Percentiles rank a stretch among this genome's conserved stretches.
Evolutionary conservation across 495 filamentous ascomycete genomes (phyloP).

Genomic region (Xylaria curta): DNA sequence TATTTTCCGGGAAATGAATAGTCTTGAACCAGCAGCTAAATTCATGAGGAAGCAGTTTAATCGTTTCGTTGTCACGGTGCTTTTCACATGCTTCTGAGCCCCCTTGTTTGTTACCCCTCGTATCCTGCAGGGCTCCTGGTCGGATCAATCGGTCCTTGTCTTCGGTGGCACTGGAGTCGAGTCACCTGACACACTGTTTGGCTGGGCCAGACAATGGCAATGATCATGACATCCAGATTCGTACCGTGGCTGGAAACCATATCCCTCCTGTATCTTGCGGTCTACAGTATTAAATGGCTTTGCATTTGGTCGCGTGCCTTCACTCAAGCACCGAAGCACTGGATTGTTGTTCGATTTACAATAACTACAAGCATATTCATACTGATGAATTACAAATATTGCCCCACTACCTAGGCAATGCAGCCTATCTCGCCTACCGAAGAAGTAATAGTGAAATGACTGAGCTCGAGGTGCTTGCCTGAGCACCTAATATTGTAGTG

Average conservation of each 20-base stretch:
- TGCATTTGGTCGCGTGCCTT: background rate
- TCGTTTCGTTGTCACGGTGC: background rate
- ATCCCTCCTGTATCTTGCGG: background rate
- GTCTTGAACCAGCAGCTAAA: background rate
- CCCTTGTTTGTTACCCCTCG: background rate
- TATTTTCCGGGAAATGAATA: background rate
- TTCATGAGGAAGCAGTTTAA: background rate
- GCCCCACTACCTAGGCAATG: too few species aligned
- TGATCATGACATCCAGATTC: background rate
- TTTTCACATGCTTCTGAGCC: background rate
- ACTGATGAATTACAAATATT: conserved; percentile 3
- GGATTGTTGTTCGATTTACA: background rate
- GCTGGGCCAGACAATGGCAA: background rate
- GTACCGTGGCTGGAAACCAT: too few species aligned
- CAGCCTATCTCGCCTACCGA: background rate
- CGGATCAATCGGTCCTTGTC: conserved; percentile 4
- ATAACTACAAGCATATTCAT: background rate
- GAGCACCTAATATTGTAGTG: background rate
- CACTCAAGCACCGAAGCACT: background rate
- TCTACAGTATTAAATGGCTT: background rate
- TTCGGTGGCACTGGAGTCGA: background rate
- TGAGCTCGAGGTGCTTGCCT: too few species aligned
- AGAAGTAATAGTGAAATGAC: background rate
- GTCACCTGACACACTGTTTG: conserved; percentile 14
- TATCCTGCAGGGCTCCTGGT: conserved; percentile 5